Conservation (phyloP, 179 eudicot species). For the Actinidia chinensis region DNA sequence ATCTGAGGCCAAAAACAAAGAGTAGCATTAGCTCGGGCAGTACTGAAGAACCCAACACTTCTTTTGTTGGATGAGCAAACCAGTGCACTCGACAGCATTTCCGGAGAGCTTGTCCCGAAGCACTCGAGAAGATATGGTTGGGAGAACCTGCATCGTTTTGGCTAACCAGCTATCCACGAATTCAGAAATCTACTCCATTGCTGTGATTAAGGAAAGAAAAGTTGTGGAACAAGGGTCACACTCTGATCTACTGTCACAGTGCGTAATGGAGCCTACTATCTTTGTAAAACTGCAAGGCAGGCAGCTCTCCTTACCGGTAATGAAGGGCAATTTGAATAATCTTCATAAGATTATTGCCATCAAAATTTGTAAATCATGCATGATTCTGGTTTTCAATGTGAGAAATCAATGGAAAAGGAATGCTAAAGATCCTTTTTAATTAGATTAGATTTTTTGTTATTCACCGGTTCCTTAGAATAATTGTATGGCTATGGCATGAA, state of each 20-base stretch:
- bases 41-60: constrained; percentile 35
- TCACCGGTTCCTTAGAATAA: no score
- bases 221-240: constrained; percentile 40
- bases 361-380: no score
- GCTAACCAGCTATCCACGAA: constrained; percentile 40
- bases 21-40: constrained; percentile 40
- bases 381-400: no score
- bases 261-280: constrained; percentile 32
- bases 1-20: constrained; percentile 46
- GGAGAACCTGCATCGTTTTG: constrained; percentile 36
- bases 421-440: no score
- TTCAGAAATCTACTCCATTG: constrained; percentile 34
- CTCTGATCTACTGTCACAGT: constrained; percentile 30
- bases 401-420: no score
- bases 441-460: no score
- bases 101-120: constrained; percentile 41
- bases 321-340: no score
- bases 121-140: constrained; percentile 41
- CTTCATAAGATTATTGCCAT: no score
- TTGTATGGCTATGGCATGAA: no score
- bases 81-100: constrained; percentile 41
- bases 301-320: no score
- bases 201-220: constrained; percentile 31
- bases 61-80: constrained; percentile 43
- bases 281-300: constrained; percentile 27